phyloP scores from a whole-genome alignment of 768 basidiomycete species.

The Suillus plorans region DNA sequence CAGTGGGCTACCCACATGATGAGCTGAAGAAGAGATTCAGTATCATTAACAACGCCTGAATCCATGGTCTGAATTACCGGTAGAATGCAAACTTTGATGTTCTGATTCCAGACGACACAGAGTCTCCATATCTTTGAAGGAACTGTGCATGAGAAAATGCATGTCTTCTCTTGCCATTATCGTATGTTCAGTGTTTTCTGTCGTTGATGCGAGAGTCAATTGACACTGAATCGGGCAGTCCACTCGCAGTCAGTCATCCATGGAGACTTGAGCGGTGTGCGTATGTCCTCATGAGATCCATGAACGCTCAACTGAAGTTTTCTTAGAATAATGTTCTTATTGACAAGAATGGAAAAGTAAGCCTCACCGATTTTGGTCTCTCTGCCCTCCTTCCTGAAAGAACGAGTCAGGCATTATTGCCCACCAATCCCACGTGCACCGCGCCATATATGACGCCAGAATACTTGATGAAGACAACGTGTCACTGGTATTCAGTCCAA shows the following conservation, averaged over 20 bases:
- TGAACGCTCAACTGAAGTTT: background rate
- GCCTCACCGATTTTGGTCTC: slow-evolving; percentile 7
- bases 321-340: slow-evolving; percentile 10
- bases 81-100: too few relatives aligned
- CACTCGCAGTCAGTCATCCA: slow-evolving; percentile 24
- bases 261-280: slow-evolving; percentile 29
- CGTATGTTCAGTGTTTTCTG: slow-evolving; percentile 8
- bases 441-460: slow-evolving; percentile 8
- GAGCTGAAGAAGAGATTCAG: too few relatives aligned
- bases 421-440: slow-evolving; percentile 19
- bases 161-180: too few relatives aligned
- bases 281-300: background rate
- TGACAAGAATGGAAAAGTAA: slow-evolving; percentile 13
- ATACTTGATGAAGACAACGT: background rate
- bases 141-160: too few relatives aligned
- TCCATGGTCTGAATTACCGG: too few relatives aligned
- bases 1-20: too few relatives aligned
- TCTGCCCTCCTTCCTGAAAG: slow-evolving; percentile 12
- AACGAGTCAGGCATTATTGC: background rate
- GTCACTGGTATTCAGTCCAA: background rate
- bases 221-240: slow-evolving; percentile 11
- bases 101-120: too few relatives aligned
- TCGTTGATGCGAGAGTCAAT: background rate
- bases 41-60: too few relatives aligned
- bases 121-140: too few relatives aligned